Evolutionary conservation across 192 early-diverging fungal species (phyloP).

Genomic region (Linnemannia exigua): DNA sequence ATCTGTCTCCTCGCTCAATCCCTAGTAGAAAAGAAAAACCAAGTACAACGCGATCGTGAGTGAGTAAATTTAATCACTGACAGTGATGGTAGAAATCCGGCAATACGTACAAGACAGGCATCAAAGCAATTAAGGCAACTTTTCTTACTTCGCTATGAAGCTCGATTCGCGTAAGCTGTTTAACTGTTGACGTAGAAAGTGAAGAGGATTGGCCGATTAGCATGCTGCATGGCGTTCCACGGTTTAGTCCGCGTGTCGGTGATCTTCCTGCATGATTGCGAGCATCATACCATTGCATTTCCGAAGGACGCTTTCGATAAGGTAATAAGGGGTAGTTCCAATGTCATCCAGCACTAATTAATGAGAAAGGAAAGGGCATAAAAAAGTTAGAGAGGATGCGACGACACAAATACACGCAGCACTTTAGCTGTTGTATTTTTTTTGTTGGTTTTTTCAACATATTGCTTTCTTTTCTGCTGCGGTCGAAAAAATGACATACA

Average conservation of each 20-base stretch:
- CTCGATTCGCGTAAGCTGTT: constrained; percentile 47
- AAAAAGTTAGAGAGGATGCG: not conserved
- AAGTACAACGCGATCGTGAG: not conserved
- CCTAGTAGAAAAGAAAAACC: constrained; percentile 19
- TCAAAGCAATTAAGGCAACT: not conserved
- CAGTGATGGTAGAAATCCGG: not conserved
- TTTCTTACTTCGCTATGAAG: constrained; percentile 35
- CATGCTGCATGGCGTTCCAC: not conserved
- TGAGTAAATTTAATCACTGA: not conserved
- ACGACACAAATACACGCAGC: not conserved
- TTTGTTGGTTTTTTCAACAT: not conserved
- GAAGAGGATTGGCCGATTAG: not conserved
- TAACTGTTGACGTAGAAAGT: constrained; percentile 10
- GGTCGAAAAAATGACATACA: constrained; percentile 21
- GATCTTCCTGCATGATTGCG: not conserved
- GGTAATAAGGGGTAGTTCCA: constrained; percentile 49
- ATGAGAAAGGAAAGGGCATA: not conserved
- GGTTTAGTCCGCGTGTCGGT: not conserved
- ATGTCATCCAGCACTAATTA: constrained; percentile 49
- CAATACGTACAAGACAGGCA: not conserved
- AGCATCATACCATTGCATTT: constrained; percentile 45
- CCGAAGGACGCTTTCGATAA: constrained; percentile 47
- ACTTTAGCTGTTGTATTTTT: not conserved
- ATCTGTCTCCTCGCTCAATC: constrained; percentile 33
- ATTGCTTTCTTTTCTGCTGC: not conserved